A percentile compares a stretch with the other conserved stretches of the same genome.
Evolutionary conservation across 129 eudicot genomes (phyloP).

Genomic region (Flaveria trinervia): DNA sequence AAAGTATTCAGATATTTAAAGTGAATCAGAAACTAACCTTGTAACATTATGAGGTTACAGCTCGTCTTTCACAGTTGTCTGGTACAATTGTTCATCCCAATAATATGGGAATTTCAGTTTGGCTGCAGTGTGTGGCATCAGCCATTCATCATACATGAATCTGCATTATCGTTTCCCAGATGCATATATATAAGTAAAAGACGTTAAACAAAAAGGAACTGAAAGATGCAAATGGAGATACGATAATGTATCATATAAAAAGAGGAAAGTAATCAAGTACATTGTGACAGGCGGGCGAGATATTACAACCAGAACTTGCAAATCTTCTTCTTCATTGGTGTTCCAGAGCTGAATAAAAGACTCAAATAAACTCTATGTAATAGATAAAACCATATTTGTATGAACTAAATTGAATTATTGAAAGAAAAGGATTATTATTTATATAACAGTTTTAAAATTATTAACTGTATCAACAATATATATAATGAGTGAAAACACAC

Average conservation of each 20-base stretch:
- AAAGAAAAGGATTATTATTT: neutral
- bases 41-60: slow-evolving; percentile 39
- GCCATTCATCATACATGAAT: slow-evolving; percentile 81
- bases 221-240: slow-evolving; percentile 11
- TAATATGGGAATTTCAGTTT: slow-evolving; percentile 59
- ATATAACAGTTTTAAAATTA: neutral
- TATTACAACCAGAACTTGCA: slow-evolving; percentile 72
- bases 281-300: slow-evolving; percentile 87
- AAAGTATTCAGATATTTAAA: neutral
- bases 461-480: neutral
- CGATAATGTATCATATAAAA: neutral
- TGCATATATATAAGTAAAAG: neutral
- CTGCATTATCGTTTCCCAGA: slow-evolving; percentile 48
- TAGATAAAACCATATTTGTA: neutral
- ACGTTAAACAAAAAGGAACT: neutral
- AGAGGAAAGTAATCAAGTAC: slow-evolving; percentile 45
- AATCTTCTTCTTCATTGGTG: slow-evolving; percentile 66
- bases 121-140: slow-evolving; percentile 84
- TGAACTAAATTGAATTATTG: neutral
- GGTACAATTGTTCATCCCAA: slow-evolving; percentile 78
- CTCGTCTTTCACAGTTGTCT: slow-evolving; percentile 55
- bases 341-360: slow-evolving; percentile 62
- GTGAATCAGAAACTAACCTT: neutral
- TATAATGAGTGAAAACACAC: neutral
- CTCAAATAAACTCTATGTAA: neutral